Evolutionary conservation across 2,329 filamentous ascomycete genomes (phyloP).

Genomic region (Trichoderma atroviride): DNA sequence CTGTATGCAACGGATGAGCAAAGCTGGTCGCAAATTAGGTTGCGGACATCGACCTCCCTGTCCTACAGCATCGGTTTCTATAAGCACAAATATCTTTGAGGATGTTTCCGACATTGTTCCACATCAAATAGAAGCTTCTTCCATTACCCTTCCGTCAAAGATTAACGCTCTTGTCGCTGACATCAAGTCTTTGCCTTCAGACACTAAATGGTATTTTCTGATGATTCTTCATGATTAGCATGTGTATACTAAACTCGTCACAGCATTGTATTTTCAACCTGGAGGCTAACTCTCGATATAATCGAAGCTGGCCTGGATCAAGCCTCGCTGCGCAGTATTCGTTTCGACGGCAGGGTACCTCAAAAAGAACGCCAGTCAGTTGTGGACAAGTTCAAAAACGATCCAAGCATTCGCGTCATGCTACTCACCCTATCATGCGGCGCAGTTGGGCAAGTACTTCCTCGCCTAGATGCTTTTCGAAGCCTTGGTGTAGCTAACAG

Average conservation of each 20-base stretch:
- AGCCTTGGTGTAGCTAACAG: too few relatives aligned
- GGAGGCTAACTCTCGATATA: neutral
- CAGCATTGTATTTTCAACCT: neutral
- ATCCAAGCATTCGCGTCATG: neutral
- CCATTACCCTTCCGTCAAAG: neutral
- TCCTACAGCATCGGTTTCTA: neutral
- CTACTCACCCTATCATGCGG: neutral
- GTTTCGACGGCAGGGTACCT: neutral
- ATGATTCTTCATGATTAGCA: neutral
- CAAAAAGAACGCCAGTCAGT: neutral
- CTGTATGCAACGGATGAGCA: neutral
- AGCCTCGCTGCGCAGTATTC: neutral
- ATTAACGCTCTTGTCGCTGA: neutral
- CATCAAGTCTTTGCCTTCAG: neutral
- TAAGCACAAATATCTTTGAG: neutral
- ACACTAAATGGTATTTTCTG: neutral
- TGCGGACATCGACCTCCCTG: neutral
- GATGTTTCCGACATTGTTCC: neutral
- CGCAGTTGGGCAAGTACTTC: neutral
- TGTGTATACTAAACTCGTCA: neutral
- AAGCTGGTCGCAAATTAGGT: neutral
- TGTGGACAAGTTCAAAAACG: neutral
- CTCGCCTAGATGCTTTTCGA: neutral
- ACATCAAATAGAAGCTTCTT: neutral
- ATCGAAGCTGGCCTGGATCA: neutral